phyloP scores from a whole-genome alignment of 371 early-diverging fungal genomes.

The Mucor velutinosus region DNA sequence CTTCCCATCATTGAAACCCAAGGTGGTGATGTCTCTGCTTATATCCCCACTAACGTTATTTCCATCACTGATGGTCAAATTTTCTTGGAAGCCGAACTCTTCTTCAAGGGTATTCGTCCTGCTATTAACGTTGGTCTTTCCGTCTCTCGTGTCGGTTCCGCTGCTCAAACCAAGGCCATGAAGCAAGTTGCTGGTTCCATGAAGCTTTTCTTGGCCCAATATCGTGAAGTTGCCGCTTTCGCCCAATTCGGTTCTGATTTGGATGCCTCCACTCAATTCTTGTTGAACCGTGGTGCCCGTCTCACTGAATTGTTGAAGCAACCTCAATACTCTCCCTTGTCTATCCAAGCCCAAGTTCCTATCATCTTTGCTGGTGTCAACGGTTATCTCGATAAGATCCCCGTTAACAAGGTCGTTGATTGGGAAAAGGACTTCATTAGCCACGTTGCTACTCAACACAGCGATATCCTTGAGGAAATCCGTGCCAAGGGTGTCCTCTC shows the following conservation, averaged over 20 bases:
- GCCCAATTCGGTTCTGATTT: slow-evolving; percentile 98
- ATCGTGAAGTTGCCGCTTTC: slow-evolving; percentile 98
- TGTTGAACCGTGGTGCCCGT: slow-evolving; percentile 97
- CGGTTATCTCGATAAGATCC: slow-evolving; percentile 97
- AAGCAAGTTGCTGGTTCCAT: slow-evolving; percentile 98
- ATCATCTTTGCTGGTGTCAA: slow-evolving; percentile 95
- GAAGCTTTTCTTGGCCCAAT: slow-evolving; percentile 97
- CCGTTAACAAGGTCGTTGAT: slow-evolving; percentile 84
- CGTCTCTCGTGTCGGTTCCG: slow-evolving; percentile 98
- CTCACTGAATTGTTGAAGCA: slow-evolving; percentile 96
- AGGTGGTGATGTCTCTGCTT: slow-evolving; percentile 98
- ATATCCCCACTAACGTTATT: slow-evolving; percentile 99
- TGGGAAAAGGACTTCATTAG: slow-evolving; percentile 91
- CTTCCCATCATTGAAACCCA: slow-evolving; percentile 98
- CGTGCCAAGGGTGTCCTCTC: slow-evolving; percentile 70
- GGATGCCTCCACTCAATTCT: slow-evolving; percentile 97
- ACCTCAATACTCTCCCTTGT: slow-evolving; percentile 91
- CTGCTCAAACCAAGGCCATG: slow-evolving; percentile 98
- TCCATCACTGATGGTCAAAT: slow-evolving; percentile 95
- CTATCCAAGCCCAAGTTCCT: slow-evolving; percentile 93
- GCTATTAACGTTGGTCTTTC: slow-evolving; percentile 99
- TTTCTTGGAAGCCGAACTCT: slow-evolving; percentile 96
- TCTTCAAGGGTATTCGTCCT: slow-evolving; percentile 98
- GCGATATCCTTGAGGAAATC: slow-evolving; percentile 83
- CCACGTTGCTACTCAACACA: slow-evolving; percentile 81